These are phyloP conservation scores for Fraxinus anomala DNA, from an alignment of 257 asterid species.

Conservation along the genomic window DNA sequence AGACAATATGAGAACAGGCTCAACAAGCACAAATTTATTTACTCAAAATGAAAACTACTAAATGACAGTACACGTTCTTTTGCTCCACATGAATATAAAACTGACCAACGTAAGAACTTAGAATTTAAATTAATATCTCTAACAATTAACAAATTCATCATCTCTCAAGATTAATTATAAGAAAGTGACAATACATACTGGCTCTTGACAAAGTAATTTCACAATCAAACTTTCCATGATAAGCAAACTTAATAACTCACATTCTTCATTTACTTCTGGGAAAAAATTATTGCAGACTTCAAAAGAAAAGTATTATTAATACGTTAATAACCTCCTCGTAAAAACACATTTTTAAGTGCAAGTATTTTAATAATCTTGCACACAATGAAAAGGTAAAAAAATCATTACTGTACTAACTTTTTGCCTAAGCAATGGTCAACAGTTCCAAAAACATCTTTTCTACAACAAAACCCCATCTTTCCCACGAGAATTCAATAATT, in stretches of 20 bases:
- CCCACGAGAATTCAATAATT: slow-evolving; percentile 18
- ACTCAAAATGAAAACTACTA: background rate
- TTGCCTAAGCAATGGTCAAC: background rate
- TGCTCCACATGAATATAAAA: background rate
- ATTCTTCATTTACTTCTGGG: background rate
- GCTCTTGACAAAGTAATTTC: background rate
- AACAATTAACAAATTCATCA: background rate
- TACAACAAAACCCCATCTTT: background rate
- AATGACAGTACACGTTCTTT: background rate
- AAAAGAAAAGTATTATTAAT: background rate
- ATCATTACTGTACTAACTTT: background rate
- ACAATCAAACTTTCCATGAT: background rate
- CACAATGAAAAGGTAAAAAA: too few relatives aligned
- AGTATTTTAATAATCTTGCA: background rate
- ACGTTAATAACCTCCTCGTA: background rate
- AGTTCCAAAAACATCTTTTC: background rate
- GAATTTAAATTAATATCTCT: background rate
- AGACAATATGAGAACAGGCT: background rate
- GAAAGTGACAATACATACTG: background rate
- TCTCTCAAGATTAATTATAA: background rate
- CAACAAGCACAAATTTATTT: background rate
- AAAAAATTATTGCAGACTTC: background rate
- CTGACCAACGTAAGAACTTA: background rate
- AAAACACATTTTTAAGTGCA: background rate
- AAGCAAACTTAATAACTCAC: background rate